Evolutionary conservation across 805 yeast species (phyloP).

Genomic region (Wickerhamiella occidentalis): DNA sequence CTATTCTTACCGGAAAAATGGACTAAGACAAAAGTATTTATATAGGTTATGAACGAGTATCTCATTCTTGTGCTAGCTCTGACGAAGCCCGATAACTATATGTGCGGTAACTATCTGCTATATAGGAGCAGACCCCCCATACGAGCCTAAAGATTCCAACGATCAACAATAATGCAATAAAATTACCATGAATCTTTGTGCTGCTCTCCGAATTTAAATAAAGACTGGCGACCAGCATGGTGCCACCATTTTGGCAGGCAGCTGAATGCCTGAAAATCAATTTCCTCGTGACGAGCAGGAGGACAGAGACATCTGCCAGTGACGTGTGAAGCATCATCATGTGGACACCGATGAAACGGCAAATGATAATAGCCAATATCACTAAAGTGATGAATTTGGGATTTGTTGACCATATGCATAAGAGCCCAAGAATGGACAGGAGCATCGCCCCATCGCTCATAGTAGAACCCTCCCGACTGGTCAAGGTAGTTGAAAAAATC

Average conservation of each 20-base stretch:
- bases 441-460: constrained; percentile 95
- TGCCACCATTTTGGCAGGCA: constrained; percentile 31
- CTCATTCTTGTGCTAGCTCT: no score
- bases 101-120: no score
- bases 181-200: not conserved
- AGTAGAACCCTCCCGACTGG: constrained; percentile 67
- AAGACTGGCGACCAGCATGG: constrained; percentile 25
- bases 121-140: no score
- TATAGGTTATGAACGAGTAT: not conserved
- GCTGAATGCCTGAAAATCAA: constrained; percentile 27
- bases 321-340: constrained; percentile 26
- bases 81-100: no score
- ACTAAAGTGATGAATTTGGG: constrained; percentile 62
- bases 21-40: constrained; percentile 3
- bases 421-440: constrained; percentile 74
- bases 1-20: constrained; percentile 9
- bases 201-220: constrained; percentile 21
- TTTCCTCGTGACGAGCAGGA: constrained; percentile 24
- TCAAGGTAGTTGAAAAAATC: constrained; percentile 60
- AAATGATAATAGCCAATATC: constrained; percentile 71
- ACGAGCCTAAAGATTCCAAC: no score
- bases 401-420: constrained; percentile 42
- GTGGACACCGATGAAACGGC: constrained; percentile 42
- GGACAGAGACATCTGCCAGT: constrained; percentile 31
- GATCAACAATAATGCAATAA: not conserved